phyloP scores from a whole-genome alignment of 805 yeast species.

The Zygosaccharomyces kombuchaensis region DNA sequence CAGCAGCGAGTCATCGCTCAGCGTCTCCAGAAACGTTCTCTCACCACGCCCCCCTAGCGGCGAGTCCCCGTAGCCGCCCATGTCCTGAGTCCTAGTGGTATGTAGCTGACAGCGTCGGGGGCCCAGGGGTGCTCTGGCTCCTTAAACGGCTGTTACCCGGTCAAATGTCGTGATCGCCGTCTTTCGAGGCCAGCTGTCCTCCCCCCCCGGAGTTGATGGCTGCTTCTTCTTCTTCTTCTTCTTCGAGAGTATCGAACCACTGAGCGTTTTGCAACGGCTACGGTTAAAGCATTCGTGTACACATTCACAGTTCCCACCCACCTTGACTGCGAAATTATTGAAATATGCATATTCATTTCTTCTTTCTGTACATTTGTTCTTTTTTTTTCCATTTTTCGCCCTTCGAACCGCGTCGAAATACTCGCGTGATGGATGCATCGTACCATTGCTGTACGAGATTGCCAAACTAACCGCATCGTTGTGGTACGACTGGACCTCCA shows the following conservation, averaged over 20 bases:
- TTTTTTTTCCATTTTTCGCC: not conserved
- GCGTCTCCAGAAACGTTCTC: slow-evolving; percentile 10
- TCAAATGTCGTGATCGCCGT: not conserved
- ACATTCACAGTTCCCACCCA: not conserved
- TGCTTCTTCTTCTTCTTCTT: too few species aligned
- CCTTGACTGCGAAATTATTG: not conserved
- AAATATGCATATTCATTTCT: not conserved
- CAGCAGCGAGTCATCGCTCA: slow-evolving; percentile 23
- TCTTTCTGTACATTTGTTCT: not conserved
- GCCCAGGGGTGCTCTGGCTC: not conserved
- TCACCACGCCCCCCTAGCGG: slow-evolving; percentile 1
- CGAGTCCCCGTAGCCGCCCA: slow-evolving; percentile 4
- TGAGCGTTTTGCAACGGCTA: too few species aligned
- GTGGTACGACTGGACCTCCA: slow-evolving; percentile 4
- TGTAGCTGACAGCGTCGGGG: not conserved
- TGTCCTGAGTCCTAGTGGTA: not conserved
- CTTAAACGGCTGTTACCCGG: not conserved
- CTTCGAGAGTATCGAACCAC: too few species aligned
- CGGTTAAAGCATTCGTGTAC: too few species aligned
- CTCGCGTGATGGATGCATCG: slow-evolving; percentile 5
- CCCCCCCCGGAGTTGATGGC: not conserved
- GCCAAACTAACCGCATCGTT: not conserved
- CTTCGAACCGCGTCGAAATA: slow-evolving; percentile 1
- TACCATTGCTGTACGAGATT: not conserved
- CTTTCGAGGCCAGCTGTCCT: not conserved